Conservation (phyloP, 2,329 filamentous ascomycete species). For the Emmonsia crescens region DNA sequence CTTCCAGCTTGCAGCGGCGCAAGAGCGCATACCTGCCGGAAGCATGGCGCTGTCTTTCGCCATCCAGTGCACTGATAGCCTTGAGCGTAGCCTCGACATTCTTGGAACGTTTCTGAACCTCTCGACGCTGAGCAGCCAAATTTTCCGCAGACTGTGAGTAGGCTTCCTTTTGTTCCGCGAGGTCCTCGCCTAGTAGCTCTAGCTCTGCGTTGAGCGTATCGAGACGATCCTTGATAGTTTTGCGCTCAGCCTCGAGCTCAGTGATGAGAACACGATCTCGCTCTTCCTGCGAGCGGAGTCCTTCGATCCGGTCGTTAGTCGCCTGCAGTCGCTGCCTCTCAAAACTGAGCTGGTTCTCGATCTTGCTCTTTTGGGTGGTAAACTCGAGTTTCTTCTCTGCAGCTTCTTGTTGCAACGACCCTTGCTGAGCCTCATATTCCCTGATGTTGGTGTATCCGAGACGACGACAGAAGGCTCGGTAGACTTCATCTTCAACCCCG, state of each 20-base stretch:
- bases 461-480: slow-evolving; percentile 70
- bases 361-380: slow-evolving; percentile 59
- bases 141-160: slow-evolving; percentile 60
- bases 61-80: slow-evolving; percentile 68
- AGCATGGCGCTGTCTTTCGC: slow-evolving; percentile 74
- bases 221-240: slow-evolving; percentile 61
- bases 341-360: slow-evolving; percentile 51
- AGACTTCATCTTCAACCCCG: slow-evolving; percentile 78
- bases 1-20: slow-evolving; percentile 83
- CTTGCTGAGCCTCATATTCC: slow-evolving; percentile 87
- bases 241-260: slow-evolving; percentile 60
- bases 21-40: slow-evolving; percentile 74
- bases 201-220: slow-evolving; percentile 65
- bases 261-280: slow-evolving; percentile 59
- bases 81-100: slow-evolving; percentile 68
- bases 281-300: slow-evolving; percentile 55
- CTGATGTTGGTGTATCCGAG: slow-evolving; percentile 84
- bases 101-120: slow-evolving; percentile 74
- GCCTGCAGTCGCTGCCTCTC: slow-evolving; percentile 62
- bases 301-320: slow-evolving; percentile 57
- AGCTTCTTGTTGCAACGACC: slow-evolving; percentile 81
- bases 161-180: slow-evolving; percentile 58
- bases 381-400: slow-evolving; percentile 80
- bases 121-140: slow-evolving; percentile 65
- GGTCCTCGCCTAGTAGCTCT: slow-evolving; percentile 59